Evolutionary conservation across 225 moss, liverwort and hornwort genomes (phyloP).

Genomic region (Polytrichum commune): DNA sequence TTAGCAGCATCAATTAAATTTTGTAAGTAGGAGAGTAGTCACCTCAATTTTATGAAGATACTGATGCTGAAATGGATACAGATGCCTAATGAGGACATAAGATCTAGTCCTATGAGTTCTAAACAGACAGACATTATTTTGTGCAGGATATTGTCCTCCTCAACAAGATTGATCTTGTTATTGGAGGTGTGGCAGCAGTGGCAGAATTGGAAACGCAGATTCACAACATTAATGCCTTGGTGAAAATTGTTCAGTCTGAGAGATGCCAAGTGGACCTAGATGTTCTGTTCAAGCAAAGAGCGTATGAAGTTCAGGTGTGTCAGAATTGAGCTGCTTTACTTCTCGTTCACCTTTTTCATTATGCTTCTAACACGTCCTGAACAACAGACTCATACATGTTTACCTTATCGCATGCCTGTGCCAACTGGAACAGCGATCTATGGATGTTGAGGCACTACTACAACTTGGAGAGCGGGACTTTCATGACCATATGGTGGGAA

Average conservation of each 20-base stretch:
- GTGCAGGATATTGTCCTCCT: conserved; percentile 76
- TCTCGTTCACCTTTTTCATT: too few relatives aligned
- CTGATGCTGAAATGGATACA: too few relatives aligned
- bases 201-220: conserved; percentile 60
- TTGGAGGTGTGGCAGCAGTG: conserved; percentile 34
- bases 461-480: conserved; percentile 55
- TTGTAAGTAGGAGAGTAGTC: neutral
- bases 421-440: conserved; percentile 40
- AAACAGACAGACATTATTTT: neutral
- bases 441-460: conserved; percentile 44
- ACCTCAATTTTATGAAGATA: too few relatives aligned
- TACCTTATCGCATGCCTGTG: conserved; percentile 1
- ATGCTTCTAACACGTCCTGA: too few relatives aligned
- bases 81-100: too few relatives aligned
- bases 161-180: conserved; percentile 73
- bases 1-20: neutral
- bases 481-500: conserved; percentile 70
- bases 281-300: too few relatives aligned
- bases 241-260: conserved; percentile 63
- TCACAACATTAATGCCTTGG: conserved; percentile 58
- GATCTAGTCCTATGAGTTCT: too few relatives aligned
- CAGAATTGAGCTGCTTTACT: too few relatives aligned
- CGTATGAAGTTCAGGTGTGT: neutral
- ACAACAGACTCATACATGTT: neutral
- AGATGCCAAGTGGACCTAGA: conserved; percentile 59